phyloP scores from a whole-genome alignment of 805 yeast genomes.

The Lipomyces spencermartinsiae region DNA sequence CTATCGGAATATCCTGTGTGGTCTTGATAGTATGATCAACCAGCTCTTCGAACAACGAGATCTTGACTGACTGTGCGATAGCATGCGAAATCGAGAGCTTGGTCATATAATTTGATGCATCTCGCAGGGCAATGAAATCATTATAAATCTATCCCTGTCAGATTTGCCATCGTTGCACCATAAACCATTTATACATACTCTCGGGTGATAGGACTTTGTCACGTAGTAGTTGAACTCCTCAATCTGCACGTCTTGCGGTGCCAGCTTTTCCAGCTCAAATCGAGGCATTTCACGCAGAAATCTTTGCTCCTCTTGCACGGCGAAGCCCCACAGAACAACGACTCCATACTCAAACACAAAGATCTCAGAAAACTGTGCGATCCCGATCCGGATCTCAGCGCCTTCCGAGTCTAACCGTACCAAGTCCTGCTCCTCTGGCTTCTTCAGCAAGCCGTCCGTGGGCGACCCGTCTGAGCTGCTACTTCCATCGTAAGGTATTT shows the following conservation, averaged over 20 bases:
- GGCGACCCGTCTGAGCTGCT: constrained; percentile 5
- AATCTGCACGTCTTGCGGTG: constrained; percentile 88
- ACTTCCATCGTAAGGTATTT: constrained; percentile 12
- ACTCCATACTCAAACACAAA: constrained; percentile 96
- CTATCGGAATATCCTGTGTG: constrained; percentile 96
- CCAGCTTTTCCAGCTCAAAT: constrained; percentile 87
- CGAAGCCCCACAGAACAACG: constrained; percentile 96
- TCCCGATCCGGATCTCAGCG: constrained; percentile 89
- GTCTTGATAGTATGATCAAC: constrained; percentile 97
- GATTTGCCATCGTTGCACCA: background rate
- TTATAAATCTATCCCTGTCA: constrained; percentile 64
- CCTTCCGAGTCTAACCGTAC: constrained; percentile 91
- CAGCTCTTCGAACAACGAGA: constrained; percentile 91
- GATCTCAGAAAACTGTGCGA: constrained; percentile 69
- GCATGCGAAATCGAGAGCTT: constrained; percentile 95
- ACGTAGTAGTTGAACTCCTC: constrained; percentile 96
- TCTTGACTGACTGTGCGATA: constrained; percentile 92
- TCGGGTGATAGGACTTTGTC: constrained; percentile 91
- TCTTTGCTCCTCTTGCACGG: constrained; percentile 79
- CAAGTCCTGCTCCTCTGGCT: constrained; percentile 42
- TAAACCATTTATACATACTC: constrained; percentile 52
- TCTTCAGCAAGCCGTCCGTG: background rate
- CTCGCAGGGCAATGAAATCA: constrained; percentile 91
- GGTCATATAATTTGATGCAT: constrained; percentile 87
- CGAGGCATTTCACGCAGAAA: constrained; percentile 84